Conservation (phyloP, 108 stramenopile genomes). For the Cyclotella choctawhatcheeana region DNA sequence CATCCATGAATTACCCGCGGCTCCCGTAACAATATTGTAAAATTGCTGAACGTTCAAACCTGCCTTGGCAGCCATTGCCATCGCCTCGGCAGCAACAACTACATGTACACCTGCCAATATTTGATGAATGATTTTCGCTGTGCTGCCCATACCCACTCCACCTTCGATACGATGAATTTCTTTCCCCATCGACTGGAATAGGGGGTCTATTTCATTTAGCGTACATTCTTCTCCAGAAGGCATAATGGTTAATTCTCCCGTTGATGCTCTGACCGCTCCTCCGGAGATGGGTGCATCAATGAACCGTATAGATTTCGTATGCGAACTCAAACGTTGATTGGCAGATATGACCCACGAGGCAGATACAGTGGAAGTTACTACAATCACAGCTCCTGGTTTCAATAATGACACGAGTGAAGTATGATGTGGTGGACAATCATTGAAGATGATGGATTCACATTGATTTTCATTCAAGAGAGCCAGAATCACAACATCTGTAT, state of each 20-base stretch:
- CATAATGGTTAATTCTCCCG: slow-evolving; percentile 78
- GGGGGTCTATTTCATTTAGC: slow-evolving; percentile 37
- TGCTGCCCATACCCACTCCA: slow-evolving; percentile 73
- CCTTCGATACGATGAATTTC: slow-evolving; percentile 69
- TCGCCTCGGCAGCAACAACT: slow-evolving; percentile 73
- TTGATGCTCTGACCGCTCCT: slow-evolving; percentile 65
- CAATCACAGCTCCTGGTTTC: slow-evolving; percentile 52
- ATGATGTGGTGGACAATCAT: not conserved
- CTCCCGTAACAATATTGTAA: slow-evolving; percentile 77
- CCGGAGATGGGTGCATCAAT: slow-evolving; percentile 80
- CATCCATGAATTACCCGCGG: slow-evolving; percentile 82
- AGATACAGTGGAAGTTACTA: slow-evolving; percentile 75
- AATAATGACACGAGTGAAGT: slow-evolving; percentile 43
- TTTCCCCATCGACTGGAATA: slow-evolving; percentile 64
- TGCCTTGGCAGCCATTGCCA: slow-evolving; percentile 75
- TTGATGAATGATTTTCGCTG: slow-evolving; percentile 83
- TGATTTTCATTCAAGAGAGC: slow-evolving; percentile 78
- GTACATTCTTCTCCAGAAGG: slow-evolving; percentile 48
- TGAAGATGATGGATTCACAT: slow-evolving; percentile 69
- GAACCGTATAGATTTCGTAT: slow-evolving; percentile 48
- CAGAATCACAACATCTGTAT: slow-evolving; percentile 61
- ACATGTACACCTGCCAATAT: slow-evolving; percentile 81
- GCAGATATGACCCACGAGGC: slow-evolving; percentile 62
- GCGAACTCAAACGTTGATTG: slow-evolving; percentile 21
- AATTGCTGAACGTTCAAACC: slow-evolving; percentile 72